These are phyloP conservation scores for Phaeolepiota aurea DNA, from an alignment of 768 basidiomycete species.

Conservation along the genomic window DNA sequence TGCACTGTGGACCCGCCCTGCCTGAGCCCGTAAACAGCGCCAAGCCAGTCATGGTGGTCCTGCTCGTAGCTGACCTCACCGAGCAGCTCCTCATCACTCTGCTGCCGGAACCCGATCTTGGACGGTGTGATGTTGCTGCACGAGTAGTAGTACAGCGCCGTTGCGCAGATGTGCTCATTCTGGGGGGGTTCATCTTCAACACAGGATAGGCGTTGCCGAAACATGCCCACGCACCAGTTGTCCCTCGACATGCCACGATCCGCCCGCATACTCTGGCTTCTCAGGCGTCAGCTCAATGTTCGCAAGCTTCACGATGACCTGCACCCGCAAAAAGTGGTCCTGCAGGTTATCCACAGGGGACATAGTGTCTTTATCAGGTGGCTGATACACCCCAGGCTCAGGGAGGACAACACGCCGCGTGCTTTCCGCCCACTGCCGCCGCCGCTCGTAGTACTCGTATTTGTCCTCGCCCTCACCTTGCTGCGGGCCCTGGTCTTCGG, in stretches of 20 bases:
- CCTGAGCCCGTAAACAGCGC: constrained; percentile 15
- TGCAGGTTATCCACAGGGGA: not conserved
- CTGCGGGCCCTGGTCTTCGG: constrained; percentile 3
- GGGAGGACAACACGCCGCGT: constrained; percentile 4
- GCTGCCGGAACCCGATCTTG: constrained; percentile 16
- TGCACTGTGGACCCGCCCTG: constrained; percentile 16
- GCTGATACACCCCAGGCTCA: too few species aligned
- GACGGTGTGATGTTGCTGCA: constrained; percentile 15
- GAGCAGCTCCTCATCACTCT: not conserved
- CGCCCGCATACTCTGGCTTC: constrained; percentile 16
- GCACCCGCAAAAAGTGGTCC: constrained; percentile 6
- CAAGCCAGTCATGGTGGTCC: constrained; percentile 19
- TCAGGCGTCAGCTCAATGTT: constrained; percentile 23
- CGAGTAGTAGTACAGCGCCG: constrained; percentile 20
- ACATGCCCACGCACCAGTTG: constrained; percentile 11
- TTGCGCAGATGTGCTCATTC: constrained; percentile 26
- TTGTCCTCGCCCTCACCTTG: constrained; percentile 2
- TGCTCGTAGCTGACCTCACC: constrained; percentile 15
- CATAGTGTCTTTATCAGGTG: not conserved
- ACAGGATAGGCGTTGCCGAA: not conserved
- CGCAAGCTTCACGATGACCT: constrained; percentile 18
- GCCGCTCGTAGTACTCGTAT: constrained; percentile 6
- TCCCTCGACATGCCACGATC: constrained; percentile 22
- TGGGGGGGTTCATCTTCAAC: constrained; percentile 3
- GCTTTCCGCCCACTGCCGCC: constrained; percentile 5